Percentiles rank a stretch among this genome's conserved stretches.
Evolutionary conservation across 805 yeast species (phyloP).

Genomic region (Candida khao-thaluensis): DNA sequence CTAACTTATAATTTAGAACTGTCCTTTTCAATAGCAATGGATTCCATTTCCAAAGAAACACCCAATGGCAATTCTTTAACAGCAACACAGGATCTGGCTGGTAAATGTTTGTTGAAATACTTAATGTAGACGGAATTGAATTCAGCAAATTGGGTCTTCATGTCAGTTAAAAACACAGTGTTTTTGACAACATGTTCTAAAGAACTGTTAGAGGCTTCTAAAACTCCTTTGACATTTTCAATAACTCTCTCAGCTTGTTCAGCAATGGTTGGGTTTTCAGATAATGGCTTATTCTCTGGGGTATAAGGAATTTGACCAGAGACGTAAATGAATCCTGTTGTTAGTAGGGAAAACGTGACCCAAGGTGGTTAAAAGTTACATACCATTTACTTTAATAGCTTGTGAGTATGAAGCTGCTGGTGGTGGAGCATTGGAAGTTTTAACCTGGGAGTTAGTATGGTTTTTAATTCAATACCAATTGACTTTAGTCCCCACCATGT

Average conservation of each 20-base stretch:
- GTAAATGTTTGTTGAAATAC: conserved; percentile 75
- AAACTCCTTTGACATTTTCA: conserved; percentile 65
- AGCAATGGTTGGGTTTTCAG: conserved; percentile 61
- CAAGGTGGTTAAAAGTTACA: conserved; percentile 21
- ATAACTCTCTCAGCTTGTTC: conserved; percentile 77
- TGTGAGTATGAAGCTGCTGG: conserved; percentile 97
- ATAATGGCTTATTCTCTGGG: conserved; percentile 74
- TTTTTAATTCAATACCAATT: not conserved
- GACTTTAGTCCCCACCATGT: too few relatives aligned
- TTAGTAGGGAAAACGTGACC: too few relatives aligned
- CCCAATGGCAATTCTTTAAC: conserved; percentile 89
- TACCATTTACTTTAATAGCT: conserved; percentile 82
- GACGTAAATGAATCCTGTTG: conserved; percentile 73
- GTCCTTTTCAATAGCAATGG: conserved; percentile 70
- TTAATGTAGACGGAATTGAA: conserved; percentile 83
- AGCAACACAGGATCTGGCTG: conserved; percentile 98
- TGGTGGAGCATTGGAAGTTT: conserved; percentile 82
- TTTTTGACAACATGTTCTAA: conserved; percentile 84
- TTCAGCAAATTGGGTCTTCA: conserved; percentile 70
- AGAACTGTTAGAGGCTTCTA: conserved; percentile 82
- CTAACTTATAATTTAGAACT: conserved; percentile 28
- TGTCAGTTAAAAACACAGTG: conserved; percentile 88
- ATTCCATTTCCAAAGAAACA: conserved; percentile 87
- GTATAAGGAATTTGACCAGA: conserved; percentile 96
- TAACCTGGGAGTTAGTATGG: conserved; percentile 38